A percentile compares a stretch with the other conserved stretches of the same genome.
phyloP scores from a whole-genome alignment of 768 basidiomycete genomes.

The Lanmaoa pseudosensibilis region DNA sequence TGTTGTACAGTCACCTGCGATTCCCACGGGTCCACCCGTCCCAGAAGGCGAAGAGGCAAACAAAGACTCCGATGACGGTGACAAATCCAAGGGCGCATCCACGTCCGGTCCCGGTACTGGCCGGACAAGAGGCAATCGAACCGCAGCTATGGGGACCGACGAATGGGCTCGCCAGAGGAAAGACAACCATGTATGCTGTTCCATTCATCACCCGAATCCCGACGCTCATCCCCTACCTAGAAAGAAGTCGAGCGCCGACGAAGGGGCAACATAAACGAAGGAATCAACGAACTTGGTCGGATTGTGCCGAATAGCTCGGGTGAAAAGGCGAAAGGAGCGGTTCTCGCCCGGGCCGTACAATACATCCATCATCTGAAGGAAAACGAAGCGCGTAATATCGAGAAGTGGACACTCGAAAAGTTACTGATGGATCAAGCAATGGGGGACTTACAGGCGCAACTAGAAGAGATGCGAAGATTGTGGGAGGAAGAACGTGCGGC shows the following conservation, averaged over 20 bases:
- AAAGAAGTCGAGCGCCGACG: conserved; percentile 98
- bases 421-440: conserved; percentile 89
- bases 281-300: conserved; percentile 87
- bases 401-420: conserved; percentile 94
- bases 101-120: conserved; percentile 34
- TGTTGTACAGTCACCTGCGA: conserved; percentile 43
- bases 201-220: background rate
- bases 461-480: conserved; percentile 77
- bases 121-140: conserved; percentile 52
- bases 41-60: conserved; percentile 22
- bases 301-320: conserved; percentile 87
- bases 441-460: conserved; percentile 80
- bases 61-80: conserved; percentile 31
- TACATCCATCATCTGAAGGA: conserved; percentile 92
- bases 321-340: conserved; percentile 87
- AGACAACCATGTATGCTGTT: conserved; percentile 71
- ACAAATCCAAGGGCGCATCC: conserved; percentile 27
- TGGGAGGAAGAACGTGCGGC: conserved; percentile 76
- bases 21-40: conserved; percentile 16
- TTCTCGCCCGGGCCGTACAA: conserved; percentile 83
- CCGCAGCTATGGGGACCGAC: conserved; percentile 65
- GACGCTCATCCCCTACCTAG: conserved; percentile 41
- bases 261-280: conserved; percentile 94
- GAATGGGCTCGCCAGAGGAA: conserved; percentile 81
- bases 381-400: conserved; percentile 86